Evolutionary conservation across 345 rosid species (phyloP).

Genomic region (Rubroshorea leprosula): DNA sequence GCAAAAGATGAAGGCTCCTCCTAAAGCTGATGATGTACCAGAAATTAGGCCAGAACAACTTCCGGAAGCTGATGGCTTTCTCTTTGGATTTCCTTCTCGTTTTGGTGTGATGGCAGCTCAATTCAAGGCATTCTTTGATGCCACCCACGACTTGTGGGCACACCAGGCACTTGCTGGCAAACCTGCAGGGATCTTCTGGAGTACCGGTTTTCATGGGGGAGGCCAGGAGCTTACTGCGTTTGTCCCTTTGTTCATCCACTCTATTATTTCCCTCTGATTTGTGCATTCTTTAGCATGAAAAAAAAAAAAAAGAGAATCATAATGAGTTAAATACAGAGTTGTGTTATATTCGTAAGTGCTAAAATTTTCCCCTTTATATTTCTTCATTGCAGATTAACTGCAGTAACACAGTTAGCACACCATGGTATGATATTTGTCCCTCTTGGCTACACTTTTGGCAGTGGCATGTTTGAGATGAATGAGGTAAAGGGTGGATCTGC

Average conservation of each 20-base stretch:
- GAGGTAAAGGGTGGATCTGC: conserved; percentile 91
- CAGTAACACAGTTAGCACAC: conserved; percentile 77
- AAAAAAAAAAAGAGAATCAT: too few relatives aligned
- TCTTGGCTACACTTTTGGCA: conserved; percentile 78
- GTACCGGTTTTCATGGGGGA: conserved; percentile 92
- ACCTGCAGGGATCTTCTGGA: conserved; percentile 98
- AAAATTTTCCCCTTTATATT: not conserved
- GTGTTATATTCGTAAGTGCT: too few relatives aligned
- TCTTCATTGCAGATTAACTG: conserved; percentile 54
- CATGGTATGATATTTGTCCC: conserved; percentile 95
- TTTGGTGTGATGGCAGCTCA: conserved; percentile 96
- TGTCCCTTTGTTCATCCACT: conserved; percentile 20
- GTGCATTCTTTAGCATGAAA: too few relatives aligned
- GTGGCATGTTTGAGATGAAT: conserved; percentile 80
- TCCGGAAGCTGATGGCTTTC: conserved; percentile 79
- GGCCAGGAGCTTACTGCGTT: conserved; percentile 97
- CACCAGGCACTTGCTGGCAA: conserved; percentile 86
- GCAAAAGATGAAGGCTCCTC: conserved; percentile 71
- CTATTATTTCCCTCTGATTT: not conserved
- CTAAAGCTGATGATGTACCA: conserved; percentile 67
- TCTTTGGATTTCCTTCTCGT: conserved; percentile 93
- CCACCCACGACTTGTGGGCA: conserved; percentile 64
- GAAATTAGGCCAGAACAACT: conserved; percentile 74
- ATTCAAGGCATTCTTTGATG: conserved; percentile 81
- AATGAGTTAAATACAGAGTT: too few relatives aligned